Evolutionary conservation across 352 stramenopile genomes (phyloP), one percentile per base, ranked within the genome.

Genomic region (Plasmopara muralis): DNA sequence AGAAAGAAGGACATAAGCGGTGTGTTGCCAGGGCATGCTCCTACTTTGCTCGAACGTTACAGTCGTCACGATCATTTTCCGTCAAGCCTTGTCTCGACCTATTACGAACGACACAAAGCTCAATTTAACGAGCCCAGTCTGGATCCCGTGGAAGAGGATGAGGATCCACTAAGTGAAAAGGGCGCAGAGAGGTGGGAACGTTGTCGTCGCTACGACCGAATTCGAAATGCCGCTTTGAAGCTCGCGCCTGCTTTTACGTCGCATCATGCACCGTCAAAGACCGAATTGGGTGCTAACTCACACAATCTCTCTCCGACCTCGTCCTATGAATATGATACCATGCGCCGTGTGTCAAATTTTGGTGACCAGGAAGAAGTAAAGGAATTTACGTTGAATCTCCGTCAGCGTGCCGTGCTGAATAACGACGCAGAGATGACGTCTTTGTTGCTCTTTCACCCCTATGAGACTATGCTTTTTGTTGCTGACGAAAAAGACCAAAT

Each of bases 381-480:
- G 47, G 68, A 66, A 9, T 94, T 91, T 48, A 76, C 73, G 16
- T 70, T 98, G 40, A 93, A 93, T 33, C 67, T 98, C 30, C 77
- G 86, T 14, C 92, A 99, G 60, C 74, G 79, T 12, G 82, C 80
- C 2, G 82, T 99, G 33, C 74, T 95, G 51, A 98, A 97, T 65
- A 89, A 84, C 48, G 87, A 94, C 39, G 77, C 82, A 6, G 89
- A 97, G 41, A 98, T 96, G 75, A 98, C 95, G 16, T 97, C 89
- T 28, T 74, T 98, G 46, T 66, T 99, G 43, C 74, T 95, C 7
- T 99, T 99, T 61, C 96, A 99, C 63, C 89, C 96, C 20, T 98
- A 96, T 60, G 83, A 92, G 47, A 89, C 80, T 47, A 86, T 93
- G 54, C 75, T 99, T 14, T 77, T 98, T 38, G 88, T 97, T n/a